Base-by-base conservation (phyloP, 2,329 filamentous ascomycete genomes). In the Xylogone sp. region DNA sequence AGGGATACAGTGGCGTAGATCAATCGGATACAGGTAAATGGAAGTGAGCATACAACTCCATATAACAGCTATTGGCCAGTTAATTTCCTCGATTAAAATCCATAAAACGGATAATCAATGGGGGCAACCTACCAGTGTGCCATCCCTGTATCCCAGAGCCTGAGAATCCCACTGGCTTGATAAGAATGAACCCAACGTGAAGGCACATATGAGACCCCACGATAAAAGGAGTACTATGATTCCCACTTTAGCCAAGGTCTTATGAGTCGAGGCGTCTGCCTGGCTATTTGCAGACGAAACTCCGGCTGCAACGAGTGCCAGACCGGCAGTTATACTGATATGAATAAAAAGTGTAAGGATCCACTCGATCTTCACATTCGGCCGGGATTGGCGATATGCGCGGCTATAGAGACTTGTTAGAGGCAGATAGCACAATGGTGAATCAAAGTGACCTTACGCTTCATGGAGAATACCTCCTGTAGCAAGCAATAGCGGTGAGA, bases 11-110 rank as follows among this genome's bases (percentile, higher is more conserved):
- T 52, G 13, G 53, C 57, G 42, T 65, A 65, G 12, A 65, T 48
- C 6, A 65, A 55, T 1, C 65, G 55, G 21, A 68, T 53, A 1
- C 63, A 61, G 12, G 59, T 43, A 16, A 62, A 60, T 1, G 59
- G 39, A 0, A 67, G 56, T 8, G 58, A 42, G 44, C 56, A 48
- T 20, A 43, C 12, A n/a, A 51, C 46, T 3, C 48, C 51, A 19
- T 44, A 50, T 1, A 63, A 49, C 16, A 63, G 18, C 24, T 51
- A 53, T 18, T 16, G n/a, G n/a, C 24, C 34, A 18, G 34, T 39
- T 39, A 39, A 18, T n/a, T n/a, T n/a, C n/a, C n/a, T n/a, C n/a
- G n/a, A n/a, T n/a, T n/a, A n/a, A n/a, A n/a, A n/a, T 18, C 56
- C 13, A 10, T 5, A 45, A 21, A 21, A 19, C 22, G 21, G 21